phyloP scores from a whole-genome alignment of 2,329 filamentous ascomycete species.

The Penicillium decumbens region DNA sequence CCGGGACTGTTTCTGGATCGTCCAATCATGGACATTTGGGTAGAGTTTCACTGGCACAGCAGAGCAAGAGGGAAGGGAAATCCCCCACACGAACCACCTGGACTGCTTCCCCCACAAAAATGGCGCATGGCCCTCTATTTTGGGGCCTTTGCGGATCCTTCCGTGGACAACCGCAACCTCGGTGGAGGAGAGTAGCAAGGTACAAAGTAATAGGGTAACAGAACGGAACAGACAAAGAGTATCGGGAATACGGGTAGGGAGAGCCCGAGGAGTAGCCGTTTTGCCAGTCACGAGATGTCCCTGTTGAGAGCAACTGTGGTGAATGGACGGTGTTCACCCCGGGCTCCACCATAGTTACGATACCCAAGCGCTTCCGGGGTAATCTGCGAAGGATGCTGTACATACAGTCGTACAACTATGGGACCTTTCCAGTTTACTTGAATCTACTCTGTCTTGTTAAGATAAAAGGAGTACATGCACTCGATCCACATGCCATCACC shows the following conservation, averaged over 20 bases:
- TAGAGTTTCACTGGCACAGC: not conserved
- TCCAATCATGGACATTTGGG: not conserved
- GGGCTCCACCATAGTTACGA: not conserved
- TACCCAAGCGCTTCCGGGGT: not conserved
- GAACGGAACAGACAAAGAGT: not conserved
- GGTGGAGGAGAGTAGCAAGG: slow-evolving; percentile 18
- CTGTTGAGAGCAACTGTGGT: not conserved
- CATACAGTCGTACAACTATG: not conserved
- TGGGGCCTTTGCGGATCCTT: slow-evolving; percentile 14
- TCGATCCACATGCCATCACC: not conserved
- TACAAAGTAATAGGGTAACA: slow-evolving; percentile 1
- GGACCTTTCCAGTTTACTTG: not conserved
- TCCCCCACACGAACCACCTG: slow-evolving; percentile 23
- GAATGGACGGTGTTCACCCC: not conserved
- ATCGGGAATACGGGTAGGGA: not conserved
- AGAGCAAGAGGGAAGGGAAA: slow-evolving; percentile 1
- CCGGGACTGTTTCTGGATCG: not conserved
- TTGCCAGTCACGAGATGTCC: not conserved
- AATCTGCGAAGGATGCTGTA: not conserved
- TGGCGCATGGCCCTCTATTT: slow-evolving; percentile 21
- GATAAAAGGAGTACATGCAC: not conserved
- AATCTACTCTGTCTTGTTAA: not conserved
- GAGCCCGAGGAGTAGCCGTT: not conserved
- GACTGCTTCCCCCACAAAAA: slow-evolving; percentile 25
- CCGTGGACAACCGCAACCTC: slow-evolving; percentile 13